Percentiles rank a stretch among this genome's conserved stretches.
Conservation (phyloP, 495 filamentous ascomycete species). For the Rostrohypoxylon terebratum region DNA sequence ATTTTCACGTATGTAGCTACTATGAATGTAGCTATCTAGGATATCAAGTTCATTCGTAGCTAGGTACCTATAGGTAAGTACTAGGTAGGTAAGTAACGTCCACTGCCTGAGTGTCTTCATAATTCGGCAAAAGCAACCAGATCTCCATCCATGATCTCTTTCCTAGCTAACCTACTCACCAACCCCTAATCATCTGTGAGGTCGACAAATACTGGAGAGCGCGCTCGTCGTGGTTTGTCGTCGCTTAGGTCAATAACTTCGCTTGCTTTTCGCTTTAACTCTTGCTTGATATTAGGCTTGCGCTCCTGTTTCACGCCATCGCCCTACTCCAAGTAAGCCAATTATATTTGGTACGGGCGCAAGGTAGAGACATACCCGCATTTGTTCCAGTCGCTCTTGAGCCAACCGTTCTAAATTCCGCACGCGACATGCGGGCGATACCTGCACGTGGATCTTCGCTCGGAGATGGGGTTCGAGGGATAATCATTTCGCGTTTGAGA, state of each 20-base stretch:
- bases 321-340: slow-evolving; percentile 25
- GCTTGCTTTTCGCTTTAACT: neutral
- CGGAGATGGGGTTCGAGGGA: slow-evolving; percentile 38
- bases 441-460: neutral
- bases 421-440: slow-evolving; percentile 34
- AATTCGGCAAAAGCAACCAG: neutral
- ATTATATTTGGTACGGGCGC: neutral
- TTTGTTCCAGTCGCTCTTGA: slow-evolving; percentile 34
- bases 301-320: slow-evolving; percentile 34
- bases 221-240: slow-evolving; percentile 13
- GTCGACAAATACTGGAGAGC: slow-evolving; percentile 29
- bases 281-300: slow-evolving; percentile 31
- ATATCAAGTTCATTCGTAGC: neutral
- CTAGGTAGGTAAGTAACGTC: neutral
- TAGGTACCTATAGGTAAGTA: too few relatives aligned
- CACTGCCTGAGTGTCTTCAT: neutral
- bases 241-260: slow-evolving; percentile 35
- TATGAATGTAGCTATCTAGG: too few relatives aligned
- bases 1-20: too few relatives aligned
- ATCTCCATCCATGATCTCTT: neutral
- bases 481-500: slow-evolving; percentile 41
- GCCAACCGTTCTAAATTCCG: slow-evolving; percentile 40
- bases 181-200: slow-evolving; percentile 31
- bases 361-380: slow-evolving; percentile 28
- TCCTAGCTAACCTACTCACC: neutral